These are phyloP conservation scores for Pythium plurisporium DNA, from an alignment of 352 stramenopile genomes.

Conservation along the genomic window DNA sequence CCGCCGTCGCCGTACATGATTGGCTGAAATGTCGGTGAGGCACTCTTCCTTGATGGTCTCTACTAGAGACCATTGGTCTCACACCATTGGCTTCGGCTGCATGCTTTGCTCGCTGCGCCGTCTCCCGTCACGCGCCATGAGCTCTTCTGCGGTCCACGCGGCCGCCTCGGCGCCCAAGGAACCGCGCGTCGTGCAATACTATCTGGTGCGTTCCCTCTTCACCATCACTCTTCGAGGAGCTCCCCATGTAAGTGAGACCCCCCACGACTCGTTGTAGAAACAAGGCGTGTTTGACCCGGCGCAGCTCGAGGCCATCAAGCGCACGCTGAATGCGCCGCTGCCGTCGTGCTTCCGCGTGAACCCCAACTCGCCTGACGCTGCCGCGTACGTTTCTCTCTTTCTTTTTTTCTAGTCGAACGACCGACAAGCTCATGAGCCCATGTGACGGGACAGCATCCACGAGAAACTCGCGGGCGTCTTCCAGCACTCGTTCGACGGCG, in stretches of 20 bases:
- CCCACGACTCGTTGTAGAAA: conserved; percentile 26
- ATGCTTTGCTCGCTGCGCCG: neutral
- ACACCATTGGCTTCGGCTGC: too few relatives aligned
- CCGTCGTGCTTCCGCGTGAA: conserved; percentile 74
- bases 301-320: conserved; percentile 37
- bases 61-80: too few relatives aligned
- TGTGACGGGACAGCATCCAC: conserved; percentile 29
- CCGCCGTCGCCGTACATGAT: too few relatives aligned
- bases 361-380: conserved; percentile 28
- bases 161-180: conserved; percentile 4
- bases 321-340: conserved; percentile 48
- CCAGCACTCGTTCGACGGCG: conserved; percentile 33
- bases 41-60: too few relatives aligned
- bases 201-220: conserved; percentile 44
- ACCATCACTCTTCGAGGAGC: too few relatives aligned
- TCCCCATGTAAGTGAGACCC: too few relatives aligned
- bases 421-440: neutral
- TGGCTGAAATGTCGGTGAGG: too few relatives aligned
- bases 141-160: neutral
- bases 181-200: conserved; percentile 57
- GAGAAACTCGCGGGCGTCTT: conserved; percentile 42
- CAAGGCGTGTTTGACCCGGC: conserved; percentile 56
- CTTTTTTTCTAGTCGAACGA: neutral
- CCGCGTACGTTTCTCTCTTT: conserved; percentile 16
- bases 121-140: neutral